phyloP scores from a whole-genome alignment of 495 filamentous ascomycete species.

The Xylaria curta region DNA sequence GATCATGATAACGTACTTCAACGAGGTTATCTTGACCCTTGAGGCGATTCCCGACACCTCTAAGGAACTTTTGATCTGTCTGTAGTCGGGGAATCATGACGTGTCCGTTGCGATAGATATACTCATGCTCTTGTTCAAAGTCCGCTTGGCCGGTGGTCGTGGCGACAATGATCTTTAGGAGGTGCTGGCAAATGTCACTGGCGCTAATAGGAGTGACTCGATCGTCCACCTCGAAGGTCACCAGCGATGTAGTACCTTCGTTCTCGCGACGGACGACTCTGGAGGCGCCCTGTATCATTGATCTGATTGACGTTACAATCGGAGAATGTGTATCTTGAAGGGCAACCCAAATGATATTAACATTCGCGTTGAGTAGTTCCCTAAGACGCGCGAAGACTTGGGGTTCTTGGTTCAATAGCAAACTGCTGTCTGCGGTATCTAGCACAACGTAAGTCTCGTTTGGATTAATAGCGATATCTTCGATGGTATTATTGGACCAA shows the following conservation, averaged over 20 bases:
- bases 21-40: conserved; percentile 2
- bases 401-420: conserved; percentile 17
- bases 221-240: conserved; percentile 17
- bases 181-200: conserved; percentile 11
- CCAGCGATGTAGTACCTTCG: conserved; percentile 20
- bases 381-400: conserved; percentile 8
- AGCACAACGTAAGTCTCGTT: conserved; percentile 19
- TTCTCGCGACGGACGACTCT: conserved; percentile 24
- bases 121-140: conserved; percentile 3
- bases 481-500: conserved; percentile 6
- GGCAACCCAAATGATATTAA: conserved; percentile 24
- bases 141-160: neutral
- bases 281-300: conserved; percentile 25
- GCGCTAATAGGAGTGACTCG: conserved; percentile 3
- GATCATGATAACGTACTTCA: conserved; percentile 27
- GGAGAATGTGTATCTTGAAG: conserved; percentile 18
- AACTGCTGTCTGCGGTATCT: conserved; percentile 20
- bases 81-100: conserved; percentile 6
- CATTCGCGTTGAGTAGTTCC: conserved; percentile 23
- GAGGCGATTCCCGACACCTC: conserved; percentile 2
- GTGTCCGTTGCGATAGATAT: conserved; percentile 5
- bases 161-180: neutral
- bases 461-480: conserved; percentile 2
- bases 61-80: conserved; percentile 19
- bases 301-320: conserved; percentile 8